Evolutionary conservation across 192 early-diverging fungal species (phyloP).

Genomic region (Phycomyces nitens): DNA sequence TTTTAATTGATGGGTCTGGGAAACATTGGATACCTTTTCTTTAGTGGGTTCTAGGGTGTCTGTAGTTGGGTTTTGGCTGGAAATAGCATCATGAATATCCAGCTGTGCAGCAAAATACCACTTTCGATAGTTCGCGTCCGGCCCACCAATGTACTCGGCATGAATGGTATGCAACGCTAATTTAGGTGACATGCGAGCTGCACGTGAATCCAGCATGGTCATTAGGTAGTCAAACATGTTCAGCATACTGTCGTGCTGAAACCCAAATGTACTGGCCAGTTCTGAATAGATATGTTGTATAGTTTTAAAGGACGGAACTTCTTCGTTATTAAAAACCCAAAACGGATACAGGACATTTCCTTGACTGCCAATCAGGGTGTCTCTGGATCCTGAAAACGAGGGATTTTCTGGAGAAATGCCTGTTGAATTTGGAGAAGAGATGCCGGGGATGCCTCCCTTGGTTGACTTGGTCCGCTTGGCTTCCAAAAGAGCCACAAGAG

Average conservation of each 20-base stretch:
- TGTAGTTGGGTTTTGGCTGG: conserved; percentile 26
- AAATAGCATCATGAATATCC: conserved; percentile 52
- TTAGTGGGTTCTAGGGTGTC: conserved; percentile 9
- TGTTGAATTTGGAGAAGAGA: not conserved
- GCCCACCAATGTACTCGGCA: conserved; percentile 79
- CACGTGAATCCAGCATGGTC: conserved; percentile 77
- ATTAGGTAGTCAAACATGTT: conserved; percentile 76
- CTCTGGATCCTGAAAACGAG: too few species aligned
- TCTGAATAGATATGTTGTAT: conserved; percentile 71
- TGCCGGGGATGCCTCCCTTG: not conserved
- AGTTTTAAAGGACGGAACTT: conserved; percentile 58
- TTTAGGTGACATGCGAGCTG: conserved; percentile 69
- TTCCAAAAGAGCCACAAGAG: conserved; percentile 67
- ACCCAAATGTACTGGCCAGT: conserved; percentile 67
- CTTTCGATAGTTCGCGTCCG: conserved; percentile 78
- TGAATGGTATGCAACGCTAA: conserved; percentile 72
- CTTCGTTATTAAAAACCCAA: conserved; percentile 46
- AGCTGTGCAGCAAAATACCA: conserved; percentile 82
- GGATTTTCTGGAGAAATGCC: conserved; percentile 4
- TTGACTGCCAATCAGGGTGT: not conserved
- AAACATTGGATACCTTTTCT: not conserved
- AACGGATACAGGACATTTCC: conserved; percentile 27
- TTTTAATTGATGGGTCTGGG: conserved; percentile 24
- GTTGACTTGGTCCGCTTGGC: conserved; percentile 37
- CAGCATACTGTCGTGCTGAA: conserved; percentile 74